Evolutionary conservation across 805 yeast species (phyloP).

Genomic region (Saccharomyces kudriavzevii): DNA sequence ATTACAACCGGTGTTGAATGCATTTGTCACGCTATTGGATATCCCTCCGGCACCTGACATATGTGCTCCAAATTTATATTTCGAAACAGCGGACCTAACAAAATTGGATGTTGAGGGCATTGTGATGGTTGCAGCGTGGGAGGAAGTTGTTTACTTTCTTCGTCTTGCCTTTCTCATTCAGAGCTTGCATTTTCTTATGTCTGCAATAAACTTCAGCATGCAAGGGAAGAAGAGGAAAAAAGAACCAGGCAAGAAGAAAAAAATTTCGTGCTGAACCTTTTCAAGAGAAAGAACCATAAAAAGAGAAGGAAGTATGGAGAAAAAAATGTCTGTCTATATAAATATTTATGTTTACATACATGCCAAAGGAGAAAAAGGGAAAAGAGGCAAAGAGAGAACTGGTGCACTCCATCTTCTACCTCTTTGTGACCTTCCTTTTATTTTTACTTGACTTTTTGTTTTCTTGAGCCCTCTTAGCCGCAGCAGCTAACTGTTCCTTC

Average conservation of each 20-base stretch:
- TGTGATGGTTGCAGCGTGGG: not conserved
- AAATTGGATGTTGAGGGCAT: slow-evolving; percentile 21
- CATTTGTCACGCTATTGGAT: slow-evolving; percentile 57
- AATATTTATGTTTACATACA: not conserved
- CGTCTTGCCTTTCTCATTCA: not conserved
- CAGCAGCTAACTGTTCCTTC: slow-evolving; percentile 35
- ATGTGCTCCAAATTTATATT: slow-evolving; percentile 78
- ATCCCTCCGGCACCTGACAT: slow-evolving; percentile 77
- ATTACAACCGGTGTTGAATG: slow-evolving; percentile 48
- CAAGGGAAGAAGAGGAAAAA: not conserved
- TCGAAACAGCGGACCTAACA: slow-evolving; percentile 37
- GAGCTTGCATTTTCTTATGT: not conserved
- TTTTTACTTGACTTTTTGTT: slow-evolving; percentile 15
- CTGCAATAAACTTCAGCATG: not conserved
- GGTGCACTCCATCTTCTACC: slow-evolving; percentile 6
- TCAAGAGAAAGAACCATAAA: not conserved
- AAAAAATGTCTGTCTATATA: not conserved
- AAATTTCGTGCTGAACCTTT: not conserved
- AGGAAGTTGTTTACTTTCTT: not conserved
- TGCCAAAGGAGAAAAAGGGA: not conserved
- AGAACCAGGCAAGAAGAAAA: not conserved
- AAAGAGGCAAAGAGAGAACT: not conserved
- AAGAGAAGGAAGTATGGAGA: not conserved
- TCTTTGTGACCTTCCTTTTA: slow-evolving; percentile 21
- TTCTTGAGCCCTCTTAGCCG: slow-evolving; percentile 28